phyloP scores from a whole-genome alignment of 352 stramenopile genomes.

The Phytophthora rubi region DNA sequence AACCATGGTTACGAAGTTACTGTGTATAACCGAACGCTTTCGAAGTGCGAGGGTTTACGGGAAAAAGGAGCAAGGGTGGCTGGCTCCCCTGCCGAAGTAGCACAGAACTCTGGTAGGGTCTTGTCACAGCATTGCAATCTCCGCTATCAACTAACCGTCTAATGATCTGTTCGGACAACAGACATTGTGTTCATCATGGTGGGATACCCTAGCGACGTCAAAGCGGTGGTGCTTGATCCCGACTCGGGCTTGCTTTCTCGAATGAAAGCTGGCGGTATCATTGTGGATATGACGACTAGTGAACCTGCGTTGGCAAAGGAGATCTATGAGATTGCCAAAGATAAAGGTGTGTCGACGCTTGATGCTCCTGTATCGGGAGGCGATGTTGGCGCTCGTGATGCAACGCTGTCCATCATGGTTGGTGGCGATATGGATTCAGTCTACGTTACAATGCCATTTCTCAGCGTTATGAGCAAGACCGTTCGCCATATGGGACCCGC shows the following conservation, averaged over 20 bases:
- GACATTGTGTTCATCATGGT: slow-evolving; percentile 93
- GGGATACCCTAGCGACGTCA: slow-evolving; percentile 86
- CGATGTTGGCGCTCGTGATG: slow-evolving; percentile 89
- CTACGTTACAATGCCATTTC: slow-evolving; percentile 84
- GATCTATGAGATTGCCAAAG: slow-evolving; percentile 80
- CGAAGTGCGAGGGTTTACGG: slow-evolving; percentile 79
- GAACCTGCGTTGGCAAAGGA: slow-evolving; percentile 89
- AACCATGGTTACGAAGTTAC: slow-evolving; percentile 86
- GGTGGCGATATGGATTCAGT: slow-evolving; percentile 86
- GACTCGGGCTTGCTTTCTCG: slow-evolving; percentile 68
- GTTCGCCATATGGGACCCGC: slow-evolving; percentile 88
- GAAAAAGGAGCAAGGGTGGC: slow-evolving; percentile 82
- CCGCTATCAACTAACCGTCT: neutral
- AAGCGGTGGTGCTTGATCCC: slow-evolving; percentile 73
- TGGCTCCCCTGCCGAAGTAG: slow-evolving; percentile 80
- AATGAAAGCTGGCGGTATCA: slow-evolving; percentile 82
- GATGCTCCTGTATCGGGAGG: slow-evolving; percentile 89
- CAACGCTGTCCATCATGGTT: slow-evolving; percentile 91
- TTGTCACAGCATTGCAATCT: neutral
- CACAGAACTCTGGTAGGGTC: slow-evolving; percentile 64
- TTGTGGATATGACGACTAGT: slow-evolving; percentile 93
- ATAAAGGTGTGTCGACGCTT: slow-evolving; percentile 73
- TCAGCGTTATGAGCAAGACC: slow-evolving; percentile 91
- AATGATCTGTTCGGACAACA: slow-evolving; percentile 20
- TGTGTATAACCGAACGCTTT: slow-evolving; percentile 85